Evolutionary conservation across 352 stramenopile species (phyloP).

Genomic region (Phytopythium delawarense): DNA sequence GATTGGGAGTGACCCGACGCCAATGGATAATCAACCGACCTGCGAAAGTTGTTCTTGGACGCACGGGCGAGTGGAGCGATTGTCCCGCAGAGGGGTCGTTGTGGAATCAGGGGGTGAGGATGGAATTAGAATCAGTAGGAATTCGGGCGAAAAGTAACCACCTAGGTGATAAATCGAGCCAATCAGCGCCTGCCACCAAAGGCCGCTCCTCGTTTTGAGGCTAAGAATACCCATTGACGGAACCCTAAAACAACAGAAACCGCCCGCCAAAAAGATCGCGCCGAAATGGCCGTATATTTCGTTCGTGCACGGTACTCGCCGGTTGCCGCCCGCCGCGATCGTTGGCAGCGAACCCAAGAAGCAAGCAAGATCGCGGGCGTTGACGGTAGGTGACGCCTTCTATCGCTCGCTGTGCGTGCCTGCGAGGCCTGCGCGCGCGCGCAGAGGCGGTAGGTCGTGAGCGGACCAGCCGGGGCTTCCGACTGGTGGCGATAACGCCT

Average conservation of each 20-base stretch:
- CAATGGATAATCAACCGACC: not conserved
- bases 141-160: constrained; percentile 10
- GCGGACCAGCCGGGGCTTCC: not conserved
- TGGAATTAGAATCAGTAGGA: not conserved
- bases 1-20: not conserved
- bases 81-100: not conserved
- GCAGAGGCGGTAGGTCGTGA: no score
- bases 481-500: not conserved
- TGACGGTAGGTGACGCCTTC: not conserved
- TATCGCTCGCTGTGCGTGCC: not conserved
- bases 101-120: not conserved
- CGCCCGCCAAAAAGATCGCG: not conserved
- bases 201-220: not conserved
- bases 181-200: constrained; percentile 52
- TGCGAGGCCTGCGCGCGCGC: no score
- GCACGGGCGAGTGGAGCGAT: not conserved
- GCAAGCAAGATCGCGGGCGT: not conserved
- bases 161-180: constrained; percentile 8
- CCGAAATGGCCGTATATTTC: not conserved
- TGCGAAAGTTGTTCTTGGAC: not conserved
- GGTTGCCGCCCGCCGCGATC: not conserved
- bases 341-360: not conserved
- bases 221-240: not conserved
- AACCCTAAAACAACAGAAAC: not conserved
- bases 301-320: not conserved